These are phyloP conservation scores for Monosporascus sp. DNA, from an alignment of 2,329 filamentous ascomycete genomes.

Conservation along the genomic window DNA sequence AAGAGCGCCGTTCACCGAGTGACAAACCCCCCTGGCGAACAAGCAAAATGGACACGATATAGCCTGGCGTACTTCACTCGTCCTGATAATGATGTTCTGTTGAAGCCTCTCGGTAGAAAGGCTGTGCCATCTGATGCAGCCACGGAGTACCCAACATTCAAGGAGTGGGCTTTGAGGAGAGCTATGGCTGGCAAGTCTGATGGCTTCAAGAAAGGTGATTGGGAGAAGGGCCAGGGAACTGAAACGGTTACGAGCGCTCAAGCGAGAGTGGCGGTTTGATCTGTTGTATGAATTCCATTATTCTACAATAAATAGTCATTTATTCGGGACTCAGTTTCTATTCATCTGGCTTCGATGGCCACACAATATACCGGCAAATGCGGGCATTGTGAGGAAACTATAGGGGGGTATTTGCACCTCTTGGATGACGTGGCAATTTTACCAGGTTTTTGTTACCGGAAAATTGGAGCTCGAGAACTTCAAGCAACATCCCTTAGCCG, in stretches of 20 bases:
- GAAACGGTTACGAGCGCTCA: constrained; percentile 7
- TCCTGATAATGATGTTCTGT: constrained; percentile 6
- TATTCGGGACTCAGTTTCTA: too few species aligned
- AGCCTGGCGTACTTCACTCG: constrained; percentile 11
- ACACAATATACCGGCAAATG: too few species aligned
- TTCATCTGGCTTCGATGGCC: too few species aligned
- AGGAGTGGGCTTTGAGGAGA: constrained; percentile 11
- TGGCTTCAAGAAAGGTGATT: constrained; percentile 10
- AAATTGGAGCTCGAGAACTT: too few species aligned
- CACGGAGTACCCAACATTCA: constrained; percentile 6
- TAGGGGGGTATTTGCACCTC: too few species aligned
- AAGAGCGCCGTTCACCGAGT: constrained; percentile 11
- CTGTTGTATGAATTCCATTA: neutral
- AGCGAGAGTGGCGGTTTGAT: constrained; percentile 6
- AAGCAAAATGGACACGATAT: constrained; percentile 7
- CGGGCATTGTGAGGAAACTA: too few species aligned
- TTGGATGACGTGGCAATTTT: too few species aligned
- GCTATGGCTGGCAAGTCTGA: constrained; percentile 10
- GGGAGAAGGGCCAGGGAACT: constrained; percentile 11
- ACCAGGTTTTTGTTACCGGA: too few species aligned
- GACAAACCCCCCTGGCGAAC: constrained; percentile 6
- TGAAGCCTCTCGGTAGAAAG: constrained; percentile 9
- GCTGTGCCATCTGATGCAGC: constrained; percentile 1
- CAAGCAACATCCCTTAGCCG: too few species aligned
- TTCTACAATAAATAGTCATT: too few species aligned